A percentile compares a stretch with the other conserved stretches of the same genome.
Conservation (phyloP, 2,329 filamentous ascomycete genomes). For the Cercospora sp. region DNA sequence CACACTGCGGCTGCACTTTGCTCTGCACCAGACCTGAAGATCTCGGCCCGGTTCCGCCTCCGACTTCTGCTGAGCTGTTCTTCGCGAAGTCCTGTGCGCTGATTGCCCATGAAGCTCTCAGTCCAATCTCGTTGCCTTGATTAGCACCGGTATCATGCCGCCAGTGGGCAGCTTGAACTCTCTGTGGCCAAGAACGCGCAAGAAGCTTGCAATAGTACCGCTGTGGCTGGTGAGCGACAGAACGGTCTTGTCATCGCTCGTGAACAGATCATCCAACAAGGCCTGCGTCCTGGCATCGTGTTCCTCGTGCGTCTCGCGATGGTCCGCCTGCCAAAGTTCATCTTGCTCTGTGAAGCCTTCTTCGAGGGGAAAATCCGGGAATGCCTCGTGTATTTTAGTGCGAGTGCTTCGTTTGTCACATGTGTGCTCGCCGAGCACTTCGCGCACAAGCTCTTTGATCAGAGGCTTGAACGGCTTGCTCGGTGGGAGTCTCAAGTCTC, state of each 20-base stretch:
- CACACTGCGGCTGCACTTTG: not conserved
- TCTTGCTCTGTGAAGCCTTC: conserved; percentile 61
- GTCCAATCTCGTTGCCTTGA: conserved; percentile 41
- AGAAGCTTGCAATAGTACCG: conserved; percentile 57
- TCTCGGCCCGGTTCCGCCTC: not conserved
- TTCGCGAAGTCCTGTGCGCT: not conserved
- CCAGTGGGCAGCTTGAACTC: conserved; percentile 52
- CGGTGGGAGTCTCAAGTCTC: conserved; percentile 53
- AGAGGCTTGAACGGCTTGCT: conserved; percentile 56
- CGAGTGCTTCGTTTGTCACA: conserved; percentile 63
- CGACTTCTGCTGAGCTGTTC: not conserved
- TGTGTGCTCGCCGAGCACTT: conserved; percentile 67
- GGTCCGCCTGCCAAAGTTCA: conserved; percentile 46
- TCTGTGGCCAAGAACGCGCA: conserved; percentile 49
- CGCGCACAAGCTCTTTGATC: conserved; percentile 64
- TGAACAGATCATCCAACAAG: conserved; percentile 57
- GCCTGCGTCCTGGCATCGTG: conserved; percentile 25
- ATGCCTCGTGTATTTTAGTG: conserved; percentile 54
- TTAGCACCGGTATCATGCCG: conserved; percentile 53
- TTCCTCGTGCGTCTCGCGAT: conserved; percentile 28
- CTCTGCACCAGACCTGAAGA: not conserved
- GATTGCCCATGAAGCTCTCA: not conserved
- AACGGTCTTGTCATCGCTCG: conserved; percentile 48
- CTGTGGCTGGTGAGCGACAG: conserved; percentile 61
- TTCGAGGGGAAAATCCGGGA: conserved; percentile 60